A percentile compares a stretch with the other conserved stretches of the same genome.
These are phyloP conservation scores for Pythium inflatum DNA, from an alignment of 352 stramenopile genomes.

Conservation along the genomic window DNA sequence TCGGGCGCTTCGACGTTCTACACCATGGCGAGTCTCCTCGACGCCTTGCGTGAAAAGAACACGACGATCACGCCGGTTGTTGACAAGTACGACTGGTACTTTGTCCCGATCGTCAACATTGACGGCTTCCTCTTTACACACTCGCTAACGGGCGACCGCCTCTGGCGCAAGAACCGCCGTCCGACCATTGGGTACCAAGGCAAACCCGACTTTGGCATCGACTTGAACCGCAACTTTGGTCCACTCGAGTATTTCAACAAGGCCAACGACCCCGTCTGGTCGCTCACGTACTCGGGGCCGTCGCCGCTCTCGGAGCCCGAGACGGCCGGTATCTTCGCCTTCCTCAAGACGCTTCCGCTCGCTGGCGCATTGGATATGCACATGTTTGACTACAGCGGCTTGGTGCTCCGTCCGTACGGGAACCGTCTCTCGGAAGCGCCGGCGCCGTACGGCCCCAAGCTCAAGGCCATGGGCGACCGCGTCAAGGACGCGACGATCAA, in stretches of 20 bases:
- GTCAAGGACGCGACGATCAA: slow-evolving; percentile 18
- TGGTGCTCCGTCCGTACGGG: slow-evolving; percentile 33
- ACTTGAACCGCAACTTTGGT: slow-evolving; percentile 45
- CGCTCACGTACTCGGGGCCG: slow-evolving; percentile 29
- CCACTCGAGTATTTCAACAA: slow-evolving; percentile 30
- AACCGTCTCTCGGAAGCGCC: slow-evolving; percentile 9
- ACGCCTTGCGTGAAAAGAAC: slow-evolving; percentile 24
- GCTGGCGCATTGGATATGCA: slow-evolving; percentile 34
- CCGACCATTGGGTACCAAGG: neutral
- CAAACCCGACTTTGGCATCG: slow-evolving; percentile 22
- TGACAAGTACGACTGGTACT: slow-evolving; percentile 40
- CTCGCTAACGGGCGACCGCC: slow-evolving; percentile 25
- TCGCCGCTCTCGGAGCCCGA: slow-evolving; percentile 35
- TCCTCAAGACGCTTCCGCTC: slow-evolving; percentile 22
- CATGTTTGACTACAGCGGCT: slow-evolving; percentile 9
- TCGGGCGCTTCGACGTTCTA: slow-evolving; percentile 29
- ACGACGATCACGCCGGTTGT: slow-evolving; percentile 17
- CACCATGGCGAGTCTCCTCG: slow-evolving; percentile 30
- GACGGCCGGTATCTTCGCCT: slow-evolving; percentile 31
- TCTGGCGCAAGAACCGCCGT: slow-evolving; percentile 40
- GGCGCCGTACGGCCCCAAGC: slow-evolving; percentile 31
- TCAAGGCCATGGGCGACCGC: slow-evolving; percentile 27
- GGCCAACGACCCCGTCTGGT: neutral
- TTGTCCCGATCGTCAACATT: slow-evolving; percentile 42
- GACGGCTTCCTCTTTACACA: slow-evolving; percentile 35